phyloP scores from a whole-genome alignment of 2,329 filamentous ascomycete genomes.

The Colletotrichum orchidophilum region DNA sequence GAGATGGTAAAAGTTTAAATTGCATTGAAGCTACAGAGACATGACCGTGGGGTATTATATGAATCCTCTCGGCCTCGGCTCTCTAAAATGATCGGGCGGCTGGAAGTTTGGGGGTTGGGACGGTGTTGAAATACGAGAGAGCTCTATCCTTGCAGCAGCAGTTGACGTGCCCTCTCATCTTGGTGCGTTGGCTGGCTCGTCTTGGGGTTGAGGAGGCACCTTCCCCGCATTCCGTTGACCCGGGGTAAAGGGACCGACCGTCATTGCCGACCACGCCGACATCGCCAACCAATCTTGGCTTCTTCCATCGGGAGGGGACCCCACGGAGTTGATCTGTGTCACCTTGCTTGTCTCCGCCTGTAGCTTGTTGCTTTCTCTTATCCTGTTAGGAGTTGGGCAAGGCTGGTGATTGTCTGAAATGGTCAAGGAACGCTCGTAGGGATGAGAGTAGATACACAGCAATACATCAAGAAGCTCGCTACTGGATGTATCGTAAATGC shows the following conservation, averaged over 20 bases:
- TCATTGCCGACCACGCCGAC: constrained; percentile 24
- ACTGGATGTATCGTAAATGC: too few species aligned
- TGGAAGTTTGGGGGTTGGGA: constrained; percentile 2
- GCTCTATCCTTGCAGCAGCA: not conserved
- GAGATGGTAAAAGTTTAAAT: not conserved
- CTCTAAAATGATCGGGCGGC: not conserved
- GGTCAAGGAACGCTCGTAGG: too few species aligned
- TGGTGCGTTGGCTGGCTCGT: not conserved
- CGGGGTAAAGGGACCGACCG: constrained; percentile 23
- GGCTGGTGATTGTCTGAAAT: not conserved
- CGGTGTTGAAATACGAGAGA: not conserved
- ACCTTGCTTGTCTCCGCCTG: too few species aligned
- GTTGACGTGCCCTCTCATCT: constrained; percentile 20
- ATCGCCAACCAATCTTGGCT: constrained; percentile 17
- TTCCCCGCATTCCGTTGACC: constrained; percentile 38
- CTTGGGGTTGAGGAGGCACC: constrained; percentile 12
- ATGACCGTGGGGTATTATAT: not conserved
- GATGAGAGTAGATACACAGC: not conserved
- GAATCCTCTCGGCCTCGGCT: constrained; percentile 5
- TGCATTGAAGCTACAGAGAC: not conserved
- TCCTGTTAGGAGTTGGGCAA: not conserved
- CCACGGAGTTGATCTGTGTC: not conserved
- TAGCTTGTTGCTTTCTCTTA: not conserved
- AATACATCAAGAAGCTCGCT: too few species aligned
- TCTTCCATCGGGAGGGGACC: constrained; percentile 7